Conservation (phyloP, 176 grass and related monocot species). For the Carex pumila region DNA sequence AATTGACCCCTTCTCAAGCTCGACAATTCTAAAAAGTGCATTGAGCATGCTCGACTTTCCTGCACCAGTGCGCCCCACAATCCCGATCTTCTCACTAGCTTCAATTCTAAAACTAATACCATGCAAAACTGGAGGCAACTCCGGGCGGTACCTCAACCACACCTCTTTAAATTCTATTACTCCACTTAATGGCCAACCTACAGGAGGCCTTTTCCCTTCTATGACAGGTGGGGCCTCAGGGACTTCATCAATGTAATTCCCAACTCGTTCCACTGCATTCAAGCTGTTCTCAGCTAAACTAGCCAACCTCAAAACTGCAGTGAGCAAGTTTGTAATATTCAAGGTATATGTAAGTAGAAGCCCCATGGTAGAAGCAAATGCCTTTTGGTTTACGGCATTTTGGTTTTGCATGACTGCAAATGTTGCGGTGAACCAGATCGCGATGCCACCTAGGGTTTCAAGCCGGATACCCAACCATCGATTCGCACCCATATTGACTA, state of each 20-base stretch:
- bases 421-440: constrained; percentile 96
- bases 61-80: constrained; percentile 94
- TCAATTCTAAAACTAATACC: constrained; percentile 91
- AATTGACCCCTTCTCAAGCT: constrained; percentile 72
- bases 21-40: constrained; percentile 91
- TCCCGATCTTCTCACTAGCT: constrained; percentile 85
- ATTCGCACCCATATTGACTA: constrained; percentile 89
- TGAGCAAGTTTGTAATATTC: constrained; percentile 92
- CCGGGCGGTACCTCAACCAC: constrained; percentile 76
- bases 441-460: constrained; percentile 88
- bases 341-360: constrained; percentile 88
- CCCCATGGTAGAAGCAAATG: constrained; percentile 98
- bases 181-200: constrained; percentile 86
- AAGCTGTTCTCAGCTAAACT: constrained; percentile 99
- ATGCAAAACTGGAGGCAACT: constrained; percentile 96
- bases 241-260: constrained; percentile 82
- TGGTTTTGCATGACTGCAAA: constrained; percentile 99
- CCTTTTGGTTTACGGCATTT: constrained; percentile 75
- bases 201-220: constrained; percentile 70
- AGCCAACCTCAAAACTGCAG: constrained; percentile 72
- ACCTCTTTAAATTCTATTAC: constrained; percentile 84
- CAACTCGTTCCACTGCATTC: constrained; percentile 93
- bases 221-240: constrained; percentile 92
- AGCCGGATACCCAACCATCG: constrained; percentile 95
- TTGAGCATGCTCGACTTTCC: constrained; percentile 99